Conservation (phyloP, 2,329 filamentous ascomycete genomes). For the Incumbomyces lentus region DNA sequence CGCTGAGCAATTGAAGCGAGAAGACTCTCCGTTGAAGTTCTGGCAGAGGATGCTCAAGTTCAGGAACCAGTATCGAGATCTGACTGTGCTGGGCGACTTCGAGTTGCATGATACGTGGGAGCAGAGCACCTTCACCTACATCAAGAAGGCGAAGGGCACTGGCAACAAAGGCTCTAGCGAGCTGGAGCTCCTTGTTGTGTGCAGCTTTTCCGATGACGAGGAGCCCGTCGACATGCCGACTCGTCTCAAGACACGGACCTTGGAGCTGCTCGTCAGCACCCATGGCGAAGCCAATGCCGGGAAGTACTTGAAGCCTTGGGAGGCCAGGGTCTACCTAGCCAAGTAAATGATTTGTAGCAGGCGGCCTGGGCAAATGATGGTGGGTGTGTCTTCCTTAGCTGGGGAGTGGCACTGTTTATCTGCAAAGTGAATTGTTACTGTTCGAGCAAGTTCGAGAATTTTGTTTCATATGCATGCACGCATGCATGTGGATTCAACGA, state of each 20-base stretch:
- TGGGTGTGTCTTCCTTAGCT: too few relatives aligned
- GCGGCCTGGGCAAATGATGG: too few relatives aligned
- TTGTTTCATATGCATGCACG: too few relatives aligned
- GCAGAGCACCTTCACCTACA: slow-evolving; percentile 46
- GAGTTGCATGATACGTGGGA: slow-evolving; percentile 44
- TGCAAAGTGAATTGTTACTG: too few relatives aligned
- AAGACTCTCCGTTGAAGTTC: slow-evolving; percentile 47
- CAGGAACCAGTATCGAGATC: slow-evolving; percentile 50
- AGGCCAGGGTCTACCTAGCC: slow-evolving; percentile 16
- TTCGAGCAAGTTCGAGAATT: too few relatives aligned
- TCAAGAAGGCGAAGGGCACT: slow-evolving; percentile 28
- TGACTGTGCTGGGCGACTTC: slow-evolving; percentile 61
- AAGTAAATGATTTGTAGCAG: not conserved
- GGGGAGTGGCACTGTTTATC: too few relatives aligned
- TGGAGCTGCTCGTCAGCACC: slow-evolving; percentile 16
- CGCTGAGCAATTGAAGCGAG: slow-evolving; percentile 30
- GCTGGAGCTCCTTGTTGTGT: slow-evolving; percentile 15
- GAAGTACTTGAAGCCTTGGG: slow-evolving; percentile 18
- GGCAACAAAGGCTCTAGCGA: slow-evolving; percentile 1
- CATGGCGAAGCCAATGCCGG: slow-evolving; percentile 11
- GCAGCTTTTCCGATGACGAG: slow-evolving; percentile 18
- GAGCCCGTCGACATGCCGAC: slow-evolving; percentile 17
- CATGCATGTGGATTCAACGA: too few relatives aligned
- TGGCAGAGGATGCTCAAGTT: slow-evolving; percentile 51
- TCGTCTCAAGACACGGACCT: slow-evolving; percentile 8